Conservation (phyloP, 192 early-diverging fungal species). For the Coemansia sp. region DNA sequence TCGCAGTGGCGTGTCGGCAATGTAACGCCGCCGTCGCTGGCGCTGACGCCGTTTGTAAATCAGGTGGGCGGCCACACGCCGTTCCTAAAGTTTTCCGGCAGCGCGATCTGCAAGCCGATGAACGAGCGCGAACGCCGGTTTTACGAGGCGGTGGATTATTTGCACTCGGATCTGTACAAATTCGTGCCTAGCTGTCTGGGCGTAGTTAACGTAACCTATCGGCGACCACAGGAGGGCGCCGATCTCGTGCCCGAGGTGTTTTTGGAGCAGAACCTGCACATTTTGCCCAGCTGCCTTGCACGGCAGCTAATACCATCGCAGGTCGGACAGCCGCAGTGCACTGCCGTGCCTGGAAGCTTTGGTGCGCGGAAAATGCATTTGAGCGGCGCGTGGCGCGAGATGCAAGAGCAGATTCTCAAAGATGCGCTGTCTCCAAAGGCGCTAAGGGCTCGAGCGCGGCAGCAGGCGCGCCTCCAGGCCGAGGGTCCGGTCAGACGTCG, state of each 20-base stretch:
- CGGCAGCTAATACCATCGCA: slow-evolving; percentile 28
- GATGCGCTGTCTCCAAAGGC: slow-evolving; percentile 89
- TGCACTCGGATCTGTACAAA: slow-evolving; percentile 71
- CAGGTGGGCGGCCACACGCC: slow-evolving; percentile 96
- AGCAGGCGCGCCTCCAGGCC: slow-evolving; percentile 48
- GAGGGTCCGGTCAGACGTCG: slow-evolving; percentile 43
- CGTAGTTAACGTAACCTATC: slow-evolving; percentile 89
- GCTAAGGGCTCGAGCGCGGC: slow-evolving; percentile 67
- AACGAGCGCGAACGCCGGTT: slow-evolving; percentile 77
- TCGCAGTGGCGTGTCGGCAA: slow-evolving; percentile 18
- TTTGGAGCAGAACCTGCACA: slow-evolving; percentile 85
- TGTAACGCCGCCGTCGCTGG: slow-evolving; percentile 58
- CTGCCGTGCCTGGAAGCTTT: slow-evolving; percentile 46
- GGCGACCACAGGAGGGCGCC: slow-evolving; percentile 26
- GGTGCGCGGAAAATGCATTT: slow-evolving; percentile 49
- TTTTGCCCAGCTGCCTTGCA: slow-evolving; percentile 70
- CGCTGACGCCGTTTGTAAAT: slow-evolving; percentile 74
- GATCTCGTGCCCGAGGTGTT: slow-evolving; percentile 61
- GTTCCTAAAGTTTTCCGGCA: slow-evolving; percentile 92
- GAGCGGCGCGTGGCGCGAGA: slow-evolving; percentile 60
- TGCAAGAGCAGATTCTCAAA: slow-evolving; percentile 84
- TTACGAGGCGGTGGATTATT: slow-evolving; percentile 80
- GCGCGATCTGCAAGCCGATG: slow-evolving; percentile 95
- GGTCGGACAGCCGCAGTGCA: slow-evolving; percentile 27
- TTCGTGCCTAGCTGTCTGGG: slow-evolving; percentile 94